phyloP scores from a whole-genome alignment of 75 land plant genomes.

The Larix kaempferi region DNA sequence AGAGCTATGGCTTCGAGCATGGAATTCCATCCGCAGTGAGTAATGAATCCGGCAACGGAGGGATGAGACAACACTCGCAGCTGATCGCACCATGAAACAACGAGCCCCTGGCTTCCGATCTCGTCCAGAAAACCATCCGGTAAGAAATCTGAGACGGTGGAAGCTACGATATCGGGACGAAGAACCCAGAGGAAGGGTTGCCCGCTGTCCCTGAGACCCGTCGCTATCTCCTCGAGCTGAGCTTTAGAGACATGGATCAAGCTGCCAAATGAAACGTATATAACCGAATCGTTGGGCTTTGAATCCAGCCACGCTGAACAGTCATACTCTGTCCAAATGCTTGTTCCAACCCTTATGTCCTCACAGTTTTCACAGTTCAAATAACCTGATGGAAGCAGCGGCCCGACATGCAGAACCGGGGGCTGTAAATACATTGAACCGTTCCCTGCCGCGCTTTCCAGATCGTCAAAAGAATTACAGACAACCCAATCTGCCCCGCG shows the following conservation, averaged over 20 bases:
- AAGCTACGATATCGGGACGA: background rate
- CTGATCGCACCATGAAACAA: background rate
- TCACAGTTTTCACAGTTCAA: slow-evolving; percentile 3
- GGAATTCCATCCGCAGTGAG: slow-evolving; percentile 1
- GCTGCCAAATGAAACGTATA: slow-evolving; percentile 59
- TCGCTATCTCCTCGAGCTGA: slow-evolving; percentile 32
- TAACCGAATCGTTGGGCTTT: slow-evolving; percentile 31
- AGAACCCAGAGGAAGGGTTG: slow-evolving; percentile 36
- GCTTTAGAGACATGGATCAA: slow-evolving; percentile 19
- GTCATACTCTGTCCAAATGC: slow-evolving; percentile 43
- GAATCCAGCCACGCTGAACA: slow-evolving; percentile 43
- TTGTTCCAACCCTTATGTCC: slow-evolving; percentile 7
- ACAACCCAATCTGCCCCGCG: slow-evolving; percentile 27
- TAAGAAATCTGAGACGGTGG: background rate
- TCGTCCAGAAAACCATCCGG: background rate
- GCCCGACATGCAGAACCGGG: slow-evolving; percentile 34
- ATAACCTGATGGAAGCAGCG: slow-evolving; percentile 37
- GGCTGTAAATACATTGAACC: background rate
- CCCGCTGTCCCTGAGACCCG: slow-evolving; percentile 25
- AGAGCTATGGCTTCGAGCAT: background rate
- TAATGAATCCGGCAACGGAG: background rate
- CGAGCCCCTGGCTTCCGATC: background rate
- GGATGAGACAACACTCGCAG: background rate
- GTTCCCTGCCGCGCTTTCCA: slow-evolving; percentile 12
- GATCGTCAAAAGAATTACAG: slow-evolving; percentile 35